These are phyloP conservation scores for Colletotrichum melonis DNA, from an alignment of 2,329 filamentous ascomycete genomes.

Conservation along the genomic window DNA sequence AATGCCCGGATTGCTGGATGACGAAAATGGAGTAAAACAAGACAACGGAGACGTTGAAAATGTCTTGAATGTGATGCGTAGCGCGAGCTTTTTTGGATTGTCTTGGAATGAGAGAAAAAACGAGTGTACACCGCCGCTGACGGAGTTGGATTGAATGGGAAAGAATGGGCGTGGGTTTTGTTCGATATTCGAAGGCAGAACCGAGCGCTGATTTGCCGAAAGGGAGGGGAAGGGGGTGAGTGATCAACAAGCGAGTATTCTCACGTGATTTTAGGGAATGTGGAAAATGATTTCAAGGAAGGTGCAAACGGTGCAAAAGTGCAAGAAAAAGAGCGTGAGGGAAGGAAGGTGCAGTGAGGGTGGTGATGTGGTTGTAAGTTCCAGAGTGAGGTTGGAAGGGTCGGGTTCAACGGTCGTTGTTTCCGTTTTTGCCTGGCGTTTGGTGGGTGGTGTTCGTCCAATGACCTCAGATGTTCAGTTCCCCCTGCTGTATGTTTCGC, in stretches of 20 bases:
- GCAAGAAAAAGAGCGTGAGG: conserved; percentile 1
- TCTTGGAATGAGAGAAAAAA: conserved; percentile 18
- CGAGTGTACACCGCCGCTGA: conserved; percentile 31
- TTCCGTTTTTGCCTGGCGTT: conserved; percentile 16
- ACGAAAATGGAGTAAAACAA: conserved; percentile 25
- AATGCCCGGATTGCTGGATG: not conserved
- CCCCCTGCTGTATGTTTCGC: not conserved
- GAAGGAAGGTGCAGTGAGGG: conserved; percentile 15
- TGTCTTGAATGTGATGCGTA: conserved; percentile 3
- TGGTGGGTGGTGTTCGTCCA: not conserved
- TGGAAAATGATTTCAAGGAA: not conserved
- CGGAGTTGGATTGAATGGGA: conserved; percentile 17
- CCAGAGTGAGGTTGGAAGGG: conserved; percentile 26
- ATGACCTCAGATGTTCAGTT: not conserved
- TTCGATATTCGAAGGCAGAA: not conserved
- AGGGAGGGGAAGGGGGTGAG: not conserved
- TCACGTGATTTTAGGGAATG: conserved; percentile 18
- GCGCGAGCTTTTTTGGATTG: not conserved
- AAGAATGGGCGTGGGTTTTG: conserved; percentile 26
- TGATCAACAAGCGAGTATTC: conserved; percentile 17
- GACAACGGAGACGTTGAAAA: not conserved
- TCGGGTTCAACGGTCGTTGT: conserved; percentile 25
- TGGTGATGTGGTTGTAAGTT: conserved; percentile 17
- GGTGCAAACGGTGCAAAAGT: conserved; percentile 10
- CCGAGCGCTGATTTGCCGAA: not conserved